Evolutionary conservation across 164 flowering plant genomes (phyloP), one percentile per base, ranked within the genome.

Genomic region (Litsea cubeba): DNA sequence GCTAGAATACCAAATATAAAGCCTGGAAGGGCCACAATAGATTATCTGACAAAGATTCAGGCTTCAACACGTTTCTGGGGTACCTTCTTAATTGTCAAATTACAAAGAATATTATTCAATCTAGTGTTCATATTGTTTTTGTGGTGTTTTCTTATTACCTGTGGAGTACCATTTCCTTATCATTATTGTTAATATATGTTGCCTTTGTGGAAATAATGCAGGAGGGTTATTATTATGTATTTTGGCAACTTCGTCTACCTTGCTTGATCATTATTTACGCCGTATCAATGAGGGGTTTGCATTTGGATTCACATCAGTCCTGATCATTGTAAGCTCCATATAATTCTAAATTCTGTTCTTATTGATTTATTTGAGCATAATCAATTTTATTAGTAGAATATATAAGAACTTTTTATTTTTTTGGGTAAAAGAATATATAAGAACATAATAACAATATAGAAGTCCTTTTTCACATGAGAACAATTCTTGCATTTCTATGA

Each of bases 41-140:
- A 87, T 64, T 87, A 94, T 83, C 84, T 96, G 58, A 83, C 97
- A 35, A 90, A 89, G 83, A 85, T 94, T 64, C 99, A 96, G 82
- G 95, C 97, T 73, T 96, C 99, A 26, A 92, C 99, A 18, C 94
- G 98, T 50, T 96, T 96, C 81, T 96, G 99, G 99, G 99, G 99
- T 96, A 87, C 54, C 18, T 5, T 65, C 57, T 62, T 24, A 62
- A 0, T 40, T 46, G 12, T n/a, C n/a, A 57, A 67, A 32, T 68
- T 28, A 35, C 8, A 22, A 5, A 20, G 22, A 60, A 35, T 20
- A 62, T 62, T 25, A 62, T 20, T 32, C 58, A 68, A 49, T 68
- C n/a, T 68, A 18, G 5, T 40, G 18, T 46, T 18, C 14, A 35
- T 46, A 28, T 7, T 68, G 10, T 68, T 20, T 50, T 22, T 35